Base-by-base conservation (phyloP, 441 rosid genomes). In the Populus hybrid region DNA sequence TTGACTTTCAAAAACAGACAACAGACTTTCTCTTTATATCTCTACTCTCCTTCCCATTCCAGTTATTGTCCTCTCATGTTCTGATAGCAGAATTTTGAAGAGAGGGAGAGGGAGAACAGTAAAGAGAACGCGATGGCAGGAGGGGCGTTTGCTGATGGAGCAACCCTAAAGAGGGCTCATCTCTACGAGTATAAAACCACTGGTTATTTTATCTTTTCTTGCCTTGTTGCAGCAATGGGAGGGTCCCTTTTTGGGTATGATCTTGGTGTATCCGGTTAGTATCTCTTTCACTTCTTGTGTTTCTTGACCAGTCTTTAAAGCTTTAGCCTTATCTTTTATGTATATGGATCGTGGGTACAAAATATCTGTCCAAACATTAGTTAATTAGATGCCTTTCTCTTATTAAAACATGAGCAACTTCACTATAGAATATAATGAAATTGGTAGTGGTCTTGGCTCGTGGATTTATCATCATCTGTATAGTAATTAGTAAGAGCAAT, bases 231-330 rank as follows among this genome's bases (percentile, higher is more conserved):
- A 12, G 89, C 92, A 42, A 81, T 89, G 66, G 95, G 97, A 21
- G 95, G 97, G 2, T 87, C 95, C 26, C 92, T 91, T 70, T 91
- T 91, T 46, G 93, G 95, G 67, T 91, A 91, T 79, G 95, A 91
- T 84, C 92, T 91, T 7, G 95, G 95, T 26, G 92, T 91, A 73
- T 91, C 95, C 21, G 93, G 95, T 86, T 21, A 71, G 90, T 78
- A 12, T 6, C 14, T 36, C 32, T 16, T 67, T 35, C 1, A 35
- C 38, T 35, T 64, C 8, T 24, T 32, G 12, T 65, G 5, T 23
- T 21, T 3, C 9, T 67, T 61, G n/a, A 18, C 23, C 16, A 5
- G 36, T 10, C 18, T 24, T 1, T 11, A 28, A 66, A 14, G 57
- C 57, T 50, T 1, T 14, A 50, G 57, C n/a, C 61, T 54, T 54